Percentiles rank a stretch among this genome's conserved stretches.
phyloP scores from a whole-genome alignment of 2,329 filamentous ascomycete species.

The Epichloe festucae region DNA sequence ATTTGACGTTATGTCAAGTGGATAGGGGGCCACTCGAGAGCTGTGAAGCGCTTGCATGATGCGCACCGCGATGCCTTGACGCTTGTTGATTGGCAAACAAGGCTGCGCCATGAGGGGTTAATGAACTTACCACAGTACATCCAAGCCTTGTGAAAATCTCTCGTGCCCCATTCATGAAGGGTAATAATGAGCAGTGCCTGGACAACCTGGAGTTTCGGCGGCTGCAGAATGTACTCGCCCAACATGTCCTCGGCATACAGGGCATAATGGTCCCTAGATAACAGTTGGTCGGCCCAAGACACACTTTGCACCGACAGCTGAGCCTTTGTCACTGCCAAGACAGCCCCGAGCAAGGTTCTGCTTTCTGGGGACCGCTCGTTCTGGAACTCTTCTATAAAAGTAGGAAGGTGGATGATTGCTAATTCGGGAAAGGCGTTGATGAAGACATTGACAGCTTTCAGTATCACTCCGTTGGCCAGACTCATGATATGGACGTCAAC shows the following conservation, averaged over 20 bases:
- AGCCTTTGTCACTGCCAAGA: constrained; percentile 17
- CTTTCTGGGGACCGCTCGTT: constrained; percentile 11
- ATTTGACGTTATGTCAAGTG: constrained; percentile 14
- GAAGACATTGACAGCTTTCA: constrained; percentile 21
- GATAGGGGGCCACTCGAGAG: constrained; percentile 14
- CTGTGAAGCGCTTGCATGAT: constrained; percentile 25
- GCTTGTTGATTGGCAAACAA: not conserved
- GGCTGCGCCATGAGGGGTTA: too few species aligned
- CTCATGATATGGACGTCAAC: constrained; percentile 14
- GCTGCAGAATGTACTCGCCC: constrained; percentile 13
- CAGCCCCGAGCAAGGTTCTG: constrained; percentile 17
- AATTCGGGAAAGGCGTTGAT: constrained; percentile 22
- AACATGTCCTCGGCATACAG: constrained; percentile 16
- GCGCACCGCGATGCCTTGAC: constrained; percentile 22
- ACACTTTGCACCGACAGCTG: constrained; percentile 20
- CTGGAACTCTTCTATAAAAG: constrained; percentile 16
- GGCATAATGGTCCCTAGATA: constrained; percentile 21
- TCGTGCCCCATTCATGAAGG: constrained; percentile 28
- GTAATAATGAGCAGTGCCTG: constrained; percentile 27
- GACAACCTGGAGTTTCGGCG: constrained; percentile 21
- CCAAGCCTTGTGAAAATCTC: constrained; percentile 30
- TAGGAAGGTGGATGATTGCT: constrained; percentile 20
- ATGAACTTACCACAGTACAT: constrained; percentile 21
- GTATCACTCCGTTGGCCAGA: constrained; percentile 14
- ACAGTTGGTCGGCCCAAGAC: constrained; percentile 15